Base-by-base conservation (phyloP, 208 protist genomes). In the Strigomonas galati region DNA sequence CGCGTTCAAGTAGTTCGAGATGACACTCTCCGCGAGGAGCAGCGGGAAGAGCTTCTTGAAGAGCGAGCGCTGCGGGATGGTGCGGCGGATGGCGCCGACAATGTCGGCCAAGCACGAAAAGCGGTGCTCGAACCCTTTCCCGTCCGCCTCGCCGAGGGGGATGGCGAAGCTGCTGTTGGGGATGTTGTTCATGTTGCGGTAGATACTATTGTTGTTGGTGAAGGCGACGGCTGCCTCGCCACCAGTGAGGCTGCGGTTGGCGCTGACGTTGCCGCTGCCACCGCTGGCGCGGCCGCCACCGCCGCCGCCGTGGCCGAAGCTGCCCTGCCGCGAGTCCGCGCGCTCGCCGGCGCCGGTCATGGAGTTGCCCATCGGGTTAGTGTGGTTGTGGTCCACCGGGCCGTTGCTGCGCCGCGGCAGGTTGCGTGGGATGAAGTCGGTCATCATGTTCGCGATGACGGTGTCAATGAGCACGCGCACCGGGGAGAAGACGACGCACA, bases 391-490 rank as follows among this genome's bases (percentile, higher is more conserved):
- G 14, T n/a, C 19, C 24, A 3, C 26, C 15, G 4, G 14, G n/a
- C 54, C 54, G 23, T 40, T 10, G 21, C 17, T 28, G 7, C 54
- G 23, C 30, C 30, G 23, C 54, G 54, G 24, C 24, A 59, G 14
- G 31, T 59, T 28, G 3, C 26, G 54, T 21, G 51, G 35, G 35
- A 32, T 57, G 69, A 81, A 77, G 30, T 76, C 67, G 2, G 76
- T 72, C 12, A 72, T 64, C 15, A 53, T 37, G 60, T 77, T 81
- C 31, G 72, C 76, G 30, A 69, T 56, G 40, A 77, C 56, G 9
- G 71, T 72, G 63, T 76, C 71, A 10, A 81, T 53, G n/a, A 71
- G 52, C n/a, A 52, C 44, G 37, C 76, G 76, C 48, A 81, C 37
- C 31, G 76, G 67, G 17, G 71, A 28, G 1, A 74, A 44, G 10